Percentiles rank a stretch among this genome's conserved stretches.
Conservation (phyloP, 768 basidiomycete species). For the Cyathus striatus region DNA sequence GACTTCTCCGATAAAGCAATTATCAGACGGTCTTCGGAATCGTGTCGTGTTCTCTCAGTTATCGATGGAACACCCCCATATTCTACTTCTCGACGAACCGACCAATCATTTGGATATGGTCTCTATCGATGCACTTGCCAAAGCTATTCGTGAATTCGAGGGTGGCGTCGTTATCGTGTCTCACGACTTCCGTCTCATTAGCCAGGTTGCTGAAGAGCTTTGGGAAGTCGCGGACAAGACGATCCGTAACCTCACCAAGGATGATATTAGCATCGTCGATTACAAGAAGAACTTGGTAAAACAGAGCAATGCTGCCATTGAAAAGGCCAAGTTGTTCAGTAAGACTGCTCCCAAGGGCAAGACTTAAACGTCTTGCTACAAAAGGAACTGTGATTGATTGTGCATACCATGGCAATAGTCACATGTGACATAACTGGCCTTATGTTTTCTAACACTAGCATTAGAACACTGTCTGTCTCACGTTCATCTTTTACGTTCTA, state of each 20-base stretch:
- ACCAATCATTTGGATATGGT: slow-evolving; percentile 98
- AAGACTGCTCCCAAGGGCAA: slow-evolving; percentile 74
- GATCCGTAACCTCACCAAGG: slow-evolving; percentile 87
- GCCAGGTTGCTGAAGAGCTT: slow-evolving; percentile 96
- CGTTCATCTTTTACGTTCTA: no score
- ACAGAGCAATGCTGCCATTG: slow-evolving; percentile 80
- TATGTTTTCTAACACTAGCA: no score
- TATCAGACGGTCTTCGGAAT: slow-evolving; percentile 95
- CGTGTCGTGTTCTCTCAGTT: slow-evolving; percentile 97
- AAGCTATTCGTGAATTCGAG: slow-evolving; percentile 93
- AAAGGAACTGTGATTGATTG: no score
- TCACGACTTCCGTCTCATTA: slow-evolving; percentile 98
- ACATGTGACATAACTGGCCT: no score
- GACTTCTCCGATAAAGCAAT: slow-evolving; percentile 86
- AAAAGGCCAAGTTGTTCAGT: slow-evolving; percentile 91
- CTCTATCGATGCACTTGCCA: slow-evolving; percentile 93
- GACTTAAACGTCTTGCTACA: no score
- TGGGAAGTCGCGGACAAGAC: slow-evolving; percentile 98
- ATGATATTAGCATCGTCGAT: slow-evolving; percentile 86
- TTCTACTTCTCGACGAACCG: slow-evolving; percentile 89
- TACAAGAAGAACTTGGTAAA: slow-evolving; percentile 87
- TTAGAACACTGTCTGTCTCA: no score
- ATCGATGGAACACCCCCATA: slow-evolving; percentile 96
- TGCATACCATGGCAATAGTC: no score
- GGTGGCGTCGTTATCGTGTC: slow-evolving; percentile 99